Evolutionary conservation across 129 eudicot genomes (phyloP).

Genomic region (Artemisia annua): DNA sequence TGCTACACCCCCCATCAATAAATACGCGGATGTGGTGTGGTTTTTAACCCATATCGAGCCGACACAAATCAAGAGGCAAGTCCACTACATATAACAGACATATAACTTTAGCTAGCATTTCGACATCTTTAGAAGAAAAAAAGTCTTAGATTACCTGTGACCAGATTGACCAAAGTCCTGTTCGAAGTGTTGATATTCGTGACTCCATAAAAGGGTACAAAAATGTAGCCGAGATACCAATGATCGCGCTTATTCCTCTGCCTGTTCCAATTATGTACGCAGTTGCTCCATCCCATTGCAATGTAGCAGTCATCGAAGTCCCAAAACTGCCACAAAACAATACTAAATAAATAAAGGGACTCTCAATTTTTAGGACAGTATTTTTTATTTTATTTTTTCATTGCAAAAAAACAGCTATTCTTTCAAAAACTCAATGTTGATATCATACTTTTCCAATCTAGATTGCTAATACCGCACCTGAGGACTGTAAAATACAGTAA

Average conservation of each 20-base stretch:
- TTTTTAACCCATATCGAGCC: conserved; percentile 68
- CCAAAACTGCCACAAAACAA: conserved; percentile 62
- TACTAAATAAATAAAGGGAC: background rate
- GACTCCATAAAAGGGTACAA: conserved; percentile 69
- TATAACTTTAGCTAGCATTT: background rate
- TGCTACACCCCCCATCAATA: conserved; percentile 86
- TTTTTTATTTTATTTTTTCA: background rate
- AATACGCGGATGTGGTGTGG: conserved; percentile 55
- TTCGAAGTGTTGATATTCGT: conserved; percentile 71
- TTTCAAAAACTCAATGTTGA: background rate
- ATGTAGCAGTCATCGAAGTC: conserved; percentile 84
- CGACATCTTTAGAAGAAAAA: background rate
- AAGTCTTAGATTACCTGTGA: conserved; percentile 57
- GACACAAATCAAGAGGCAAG: conserved; percentile 73
- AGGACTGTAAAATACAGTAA: conserved; percentile 84
- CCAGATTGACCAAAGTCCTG: conserved; percentile 99
- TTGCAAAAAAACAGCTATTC: background rate
- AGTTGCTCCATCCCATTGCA: conserved; percentile 92
- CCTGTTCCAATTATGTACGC: conserved; percentile 79
- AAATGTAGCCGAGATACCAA: conserved; percentile 88
- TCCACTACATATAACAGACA: conserved; percentile 57
- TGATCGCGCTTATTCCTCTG: conserved; percentile 81
- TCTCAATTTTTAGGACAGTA: background rate
- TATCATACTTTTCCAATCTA: background rate
- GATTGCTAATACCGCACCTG: conserved; percentile 39